Conservation (phyloP, 2,329 filamentous ascomycete genomes). For the Spiromastix sp. region DNA sequence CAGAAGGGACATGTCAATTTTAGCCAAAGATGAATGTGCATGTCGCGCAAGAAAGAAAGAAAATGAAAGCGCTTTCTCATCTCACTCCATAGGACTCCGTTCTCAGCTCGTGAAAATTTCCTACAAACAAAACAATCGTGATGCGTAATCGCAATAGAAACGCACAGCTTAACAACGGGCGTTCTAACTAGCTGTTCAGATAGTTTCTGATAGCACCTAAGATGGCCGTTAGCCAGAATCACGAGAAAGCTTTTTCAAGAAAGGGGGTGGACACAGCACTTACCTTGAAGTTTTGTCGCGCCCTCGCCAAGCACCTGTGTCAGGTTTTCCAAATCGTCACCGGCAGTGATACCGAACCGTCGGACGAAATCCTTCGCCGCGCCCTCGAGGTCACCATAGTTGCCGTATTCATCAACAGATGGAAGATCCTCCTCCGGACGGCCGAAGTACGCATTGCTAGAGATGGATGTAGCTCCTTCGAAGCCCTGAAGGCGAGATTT, state of each 20-base stretch:
- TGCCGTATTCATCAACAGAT: conserved; percentile 49
- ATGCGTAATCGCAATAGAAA: no score
- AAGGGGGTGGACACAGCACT: no score
- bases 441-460: conserved; percentile 95
- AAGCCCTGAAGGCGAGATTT: conserved; percentile 83
- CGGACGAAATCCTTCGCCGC: conserved; percentile 93
- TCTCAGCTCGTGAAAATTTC: no score
- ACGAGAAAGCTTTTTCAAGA: no score
- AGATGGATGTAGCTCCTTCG: conserved; percentile 84
- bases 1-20: no score
- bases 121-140: no score
- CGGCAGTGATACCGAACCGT: conserved; percentile 89
- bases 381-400: conserved; percentile 82
- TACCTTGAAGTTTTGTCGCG: conserved; percentile 70
- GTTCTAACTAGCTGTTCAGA: conserved; percentile 39
- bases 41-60: no score
- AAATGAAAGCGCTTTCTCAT: no score
- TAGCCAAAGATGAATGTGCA: no score
- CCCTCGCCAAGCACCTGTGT: conserved; percentile 76
- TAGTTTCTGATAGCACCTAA: conserved; percentile 39
- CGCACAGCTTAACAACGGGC: no score
- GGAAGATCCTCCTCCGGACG: conserved; percentile 71
- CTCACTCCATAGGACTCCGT: no score
- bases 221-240: background rate
- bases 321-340: conserved; percentile 89